These are phyloP conservation scores for Tolypocladium capitatum DNA, from an alignment of 2,329 filamentous ascomycete species.

Conservation along the genomic window DNA sequence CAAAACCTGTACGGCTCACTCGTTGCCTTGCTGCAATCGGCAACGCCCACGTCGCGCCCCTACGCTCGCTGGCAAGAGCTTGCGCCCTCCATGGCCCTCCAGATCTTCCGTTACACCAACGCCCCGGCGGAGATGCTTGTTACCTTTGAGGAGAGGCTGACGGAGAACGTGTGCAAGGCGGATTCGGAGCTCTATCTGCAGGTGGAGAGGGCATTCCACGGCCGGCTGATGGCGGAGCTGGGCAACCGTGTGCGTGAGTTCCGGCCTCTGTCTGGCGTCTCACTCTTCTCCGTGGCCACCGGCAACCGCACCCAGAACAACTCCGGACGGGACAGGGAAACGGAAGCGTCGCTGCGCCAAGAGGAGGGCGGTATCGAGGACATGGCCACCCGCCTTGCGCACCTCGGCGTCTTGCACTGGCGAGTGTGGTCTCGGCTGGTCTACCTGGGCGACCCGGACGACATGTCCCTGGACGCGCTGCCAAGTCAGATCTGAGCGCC, in stretches of 20 bases:
- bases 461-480: slow-evolving; percentile 17
- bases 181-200: slow-evolving; percentile 31
- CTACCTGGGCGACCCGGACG: slow-evolving; percentile 39
- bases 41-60: slow-evolving; percentile 26
- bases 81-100: slow-evolving; percentile 38
- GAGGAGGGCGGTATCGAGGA: slow-evolving; percentile 47
- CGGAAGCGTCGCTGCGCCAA: slow-evolving; percentile 23
- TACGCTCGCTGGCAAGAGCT: slow-evolving; percentile 38
- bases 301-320: slow-evolving; percentile 31
- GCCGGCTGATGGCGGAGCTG: slow-evolving; percentile 34
- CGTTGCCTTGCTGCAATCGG: slow-evolving; percentile 40
- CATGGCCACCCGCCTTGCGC: slow-evolving; percentile 65
- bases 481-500: slow-evolving; percentile 8
- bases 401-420: slow-evolving; percentile 81
- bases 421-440: slow-evolving; percentile 70
- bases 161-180: slow-evolving; percentile 28
- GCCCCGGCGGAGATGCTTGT: slow-evolving; percentile 34
- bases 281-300: slow-evolving; percentile 42
- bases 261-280: slow-evolving; percentile 36
- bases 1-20: slow-evolving; percentile 39
- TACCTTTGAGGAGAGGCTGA: slow-evolving; percentile 36
- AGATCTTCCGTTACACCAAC: slow-evolving; percentile 44
- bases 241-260: slow-evolving; percentile 37
- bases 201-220: slow-evolving; percentile 35
- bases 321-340: slow-evolving; percentile 14